Percentiles rank a stretch among this genome's conserved stretches.
phyloP scores from a whole-genome alignment of 305 asterid genomes.

The Withania somnifera region DNA sequence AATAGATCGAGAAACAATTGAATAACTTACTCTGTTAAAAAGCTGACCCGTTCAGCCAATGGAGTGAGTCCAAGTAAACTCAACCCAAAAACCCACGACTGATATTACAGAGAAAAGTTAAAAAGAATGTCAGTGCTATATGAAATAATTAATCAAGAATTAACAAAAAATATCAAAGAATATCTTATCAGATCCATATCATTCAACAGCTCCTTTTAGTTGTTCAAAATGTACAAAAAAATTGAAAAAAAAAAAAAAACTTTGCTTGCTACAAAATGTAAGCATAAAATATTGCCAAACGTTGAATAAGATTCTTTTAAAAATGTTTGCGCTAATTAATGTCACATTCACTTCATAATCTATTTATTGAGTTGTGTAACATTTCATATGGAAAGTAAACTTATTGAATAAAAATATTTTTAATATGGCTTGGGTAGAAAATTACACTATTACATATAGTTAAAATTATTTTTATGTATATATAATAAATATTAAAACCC shows the following conservation, averaged over 20 bases:
- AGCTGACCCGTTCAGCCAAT: conserved; percentile 73
- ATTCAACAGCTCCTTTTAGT: not conserved
- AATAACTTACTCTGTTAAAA: conserved; percentile 66
- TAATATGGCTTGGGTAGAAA: too few species aligned
- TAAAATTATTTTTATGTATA: too few species aligned
- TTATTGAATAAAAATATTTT: not conserved
- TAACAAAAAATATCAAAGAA: not conserved
- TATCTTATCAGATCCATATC: not conserved
- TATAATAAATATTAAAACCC: too few species aligned
- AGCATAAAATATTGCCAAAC: not conserved
- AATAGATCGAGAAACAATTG: not conserved
- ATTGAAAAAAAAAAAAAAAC: not conserved
- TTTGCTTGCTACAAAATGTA: not conserved
- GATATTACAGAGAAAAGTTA: not conserved
- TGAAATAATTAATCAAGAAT: not conserved
- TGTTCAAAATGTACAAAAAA: not conserved
- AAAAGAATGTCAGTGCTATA: not conserved
- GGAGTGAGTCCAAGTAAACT: conserved; percentile 74
- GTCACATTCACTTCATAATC: not conserved
- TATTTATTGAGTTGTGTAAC: not conserved
- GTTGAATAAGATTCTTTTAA: not conserved
- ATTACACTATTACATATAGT: too few species aligned
- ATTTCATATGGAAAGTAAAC: not conserved
- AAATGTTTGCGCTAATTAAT: not conserved
- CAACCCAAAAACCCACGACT: conserved; percentile 74